A percentile compares a stretch with the other conserved stretches of the same genome.
These are phyloP conservation scores for Coccomyxa sp. DNA, from an alignment of 139 green algal genomes.

Conservation along the genomic window DNA sequence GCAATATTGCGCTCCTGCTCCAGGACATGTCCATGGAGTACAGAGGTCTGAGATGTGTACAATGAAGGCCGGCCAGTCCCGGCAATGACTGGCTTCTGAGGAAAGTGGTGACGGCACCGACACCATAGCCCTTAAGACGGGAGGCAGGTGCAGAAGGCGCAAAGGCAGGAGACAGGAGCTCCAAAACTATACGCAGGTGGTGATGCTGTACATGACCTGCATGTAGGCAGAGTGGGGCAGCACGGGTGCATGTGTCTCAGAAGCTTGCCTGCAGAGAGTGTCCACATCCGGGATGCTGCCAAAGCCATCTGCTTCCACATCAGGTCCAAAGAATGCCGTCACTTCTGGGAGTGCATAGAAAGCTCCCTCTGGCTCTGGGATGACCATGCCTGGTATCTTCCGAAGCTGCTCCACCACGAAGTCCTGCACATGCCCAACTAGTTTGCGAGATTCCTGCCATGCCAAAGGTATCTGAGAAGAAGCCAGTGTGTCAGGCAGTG, in stretches of 20 bases:
- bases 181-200: background rate
- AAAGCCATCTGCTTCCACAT: slow-evolving; percentile 53
- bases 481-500: too few species aligned
- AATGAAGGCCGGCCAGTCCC: background rate
- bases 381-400: slow-evolving; percentile 68
- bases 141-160: background rate
- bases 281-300: slow-evolving; percentile 78
- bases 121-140: background rate
- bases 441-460: background rate
- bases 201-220: background rate
- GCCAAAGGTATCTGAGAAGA: background rate
- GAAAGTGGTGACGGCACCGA: background rate
- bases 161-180: background rate
- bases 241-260: background rate
- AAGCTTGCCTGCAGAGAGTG: slow-evolving; percentile 71
- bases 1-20: too few species aligned
- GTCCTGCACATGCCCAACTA: slow-evolving; percentile 34
- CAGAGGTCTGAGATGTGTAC: background rate
- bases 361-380: slow-evolving; percentile 71
- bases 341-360: slow-evolving; percentile 96
- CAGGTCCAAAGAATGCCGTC: slow-evolving; percentile 67
- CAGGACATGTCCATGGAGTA: background rate
- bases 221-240: background rate
- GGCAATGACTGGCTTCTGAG: background rate
- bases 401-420: slow-evolving; percentile 65